phyloP scores from a whole-genome alignment of 805 yeast genomes.

The Zygosaccharomyces gambellarensis region DNA sequence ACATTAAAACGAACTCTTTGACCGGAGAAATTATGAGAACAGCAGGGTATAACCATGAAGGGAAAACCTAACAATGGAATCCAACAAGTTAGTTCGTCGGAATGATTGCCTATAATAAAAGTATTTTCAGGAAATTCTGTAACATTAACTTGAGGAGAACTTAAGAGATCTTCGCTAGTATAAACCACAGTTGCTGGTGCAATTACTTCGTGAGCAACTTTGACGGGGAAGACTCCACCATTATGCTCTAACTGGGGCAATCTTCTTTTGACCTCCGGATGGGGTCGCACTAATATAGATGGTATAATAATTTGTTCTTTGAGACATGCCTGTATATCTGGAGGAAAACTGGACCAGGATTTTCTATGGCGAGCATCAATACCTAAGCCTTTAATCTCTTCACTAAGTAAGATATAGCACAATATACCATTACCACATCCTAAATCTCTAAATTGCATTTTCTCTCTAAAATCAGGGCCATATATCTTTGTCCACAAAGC shows the following conservation, averaged over 20 bases:
- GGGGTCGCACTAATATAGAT: slow-evolving; percentile 60
- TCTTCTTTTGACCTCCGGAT: slow-evolving; percentile 51
- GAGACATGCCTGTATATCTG: slow-evolving; percentile 51
- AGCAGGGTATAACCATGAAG: slow-evolving; percentile 90
- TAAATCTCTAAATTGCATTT: slow-evolving; percentile 69
- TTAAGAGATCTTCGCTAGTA: slow-evolving; percentile 39
- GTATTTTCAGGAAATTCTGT: slow-evolving; percentile 67
- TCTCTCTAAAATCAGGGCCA: slow-evolving; percentile 32
- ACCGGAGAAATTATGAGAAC: slow-evolving; percentile 84
- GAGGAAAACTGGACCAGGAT: slow-evolving; percentile 77
- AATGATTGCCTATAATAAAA: slow-evolving; percentile 88
- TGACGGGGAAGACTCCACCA: slow-evolving; percentile 45
- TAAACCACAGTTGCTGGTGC: slow-evolving; percentile 43
- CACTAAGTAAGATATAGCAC: slow-evolving; percentile 66
- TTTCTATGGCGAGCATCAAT: slow-evolving; percentile 86
- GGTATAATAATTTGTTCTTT: slow-evolving; percentile 85
- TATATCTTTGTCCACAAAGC: slow-evolving; percentile 70
- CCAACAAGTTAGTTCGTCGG: slow-evolving; percentile 95
- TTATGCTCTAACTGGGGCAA: slow-evolving; percentile 56
- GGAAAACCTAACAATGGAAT: slow-evolving; percentile 83
- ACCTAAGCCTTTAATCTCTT: slow-evolving; percentile 80
- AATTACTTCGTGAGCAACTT: slow-evolving; percentile 37
- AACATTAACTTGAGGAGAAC: slow-evolving; percentile 52
- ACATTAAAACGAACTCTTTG: slow-evolving; percentile 61
- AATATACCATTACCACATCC: slow-evolving; percentile 95